These are phyloP conservation scores for Rosa lucieae DNA, from an alignment of 306 rosid species.

Conservation along the genomic window DNA sequence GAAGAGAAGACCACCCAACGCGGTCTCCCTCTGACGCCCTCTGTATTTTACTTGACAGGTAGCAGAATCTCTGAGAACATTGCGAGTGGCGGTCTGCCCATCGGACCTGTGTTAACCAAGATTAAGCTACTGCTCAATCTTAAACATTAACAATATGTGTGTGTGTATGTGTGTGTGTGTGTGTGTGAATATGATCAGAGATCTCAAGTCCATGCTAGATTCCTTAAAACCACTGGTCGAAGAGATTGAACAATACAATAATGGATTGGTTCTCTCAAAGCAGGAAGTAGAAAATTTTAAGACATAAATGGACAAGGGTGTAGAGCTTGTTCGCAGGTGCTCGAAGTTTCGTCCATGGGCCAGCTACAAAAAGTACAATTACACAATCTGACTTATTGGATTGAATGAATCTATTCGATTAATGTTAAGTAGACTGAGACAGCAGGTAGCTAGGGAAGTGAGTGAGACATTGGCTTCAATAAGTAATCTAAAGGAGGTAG, in stretches of 20 bases:
- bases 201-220: neutral
- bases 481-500: neutral
- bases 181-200: too few relatives aligned
- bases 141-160: too few relatives aligned
- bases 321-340: neutral
- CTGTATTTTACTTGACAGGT: too few relatives aligned
- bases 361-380: neutral
- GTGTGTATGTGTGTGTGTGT: too few relatives aligned
- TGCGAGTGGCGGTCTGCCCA: too few relatives aligned
- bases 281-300: neutral
- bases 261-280: neutral
- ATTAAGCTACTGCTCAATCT: too few relatives aligned
- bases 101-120: too few relatives aligned
- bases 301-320: neutral
- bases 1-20: too few relatives aligned
- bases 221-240: neutral
- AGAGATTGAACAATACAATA: neutral
- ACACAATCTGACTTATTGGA: constrained; percentile 20
- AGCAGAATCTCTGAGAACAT: too few relatives aligned
- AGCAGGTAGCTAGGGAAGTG: neutral
- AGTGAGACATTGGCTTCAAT: neutral
- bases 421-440: neutral
- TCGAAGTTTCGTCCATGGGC: neutral
- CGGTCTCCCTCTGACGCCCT: too few relatives aligned
- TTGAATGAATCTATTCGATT: constrained; percentile 15